A percentile compares a stretch with the other conserved stretches of the same genome.
These are phyloP conservation scores for Tetrastigma voinierianum DNA, from an alignment of 164 flowering plant species.

Conservation along the genomic window DNA sequence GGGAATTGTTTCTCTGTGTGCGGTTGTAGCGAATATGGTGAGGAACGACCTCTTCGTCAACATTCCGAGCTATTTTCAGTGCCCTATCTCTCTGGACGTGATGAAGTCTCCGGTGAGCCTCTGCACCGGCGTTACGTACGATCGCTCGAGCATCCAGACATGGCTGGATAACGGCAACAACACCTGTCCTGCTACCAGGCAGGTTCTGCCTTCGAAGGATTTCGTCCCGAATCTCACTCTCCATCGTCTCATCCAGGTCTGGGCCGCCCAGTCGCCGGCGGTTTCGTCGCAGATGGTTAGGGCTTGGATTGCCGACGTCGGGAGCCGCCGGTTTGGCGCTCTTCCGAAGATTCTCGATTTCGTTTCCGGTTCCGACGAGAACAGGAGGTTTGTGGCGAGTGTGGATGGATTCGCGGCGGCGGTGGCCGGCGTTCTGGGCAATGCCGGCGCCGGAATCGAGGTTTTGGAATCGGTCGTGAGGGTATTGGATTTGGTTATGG, in stretches of 20 bases:
- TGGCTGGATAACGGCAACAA: constrained; percentile 27
- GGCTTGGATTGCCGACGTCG: constrained; percentile 22
- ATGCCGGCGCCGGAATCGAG: constrained; percentile 9
- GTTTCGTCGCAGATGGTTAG: constrained; percentile 10
- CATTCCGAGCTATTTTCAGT: constrained; percentile 22
- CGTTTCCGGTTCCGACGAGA: constrained; percentile 13
- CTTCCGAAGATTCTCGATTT: constrained; percentile 14
- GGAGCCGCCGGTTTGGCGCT: constrained; percentile 8
- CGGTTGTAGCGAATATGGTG: constrained; percentile 1
- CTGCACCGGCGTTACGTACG: constrained; percentile 29
- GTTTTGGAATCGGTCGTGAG: constrained; percentile 12
- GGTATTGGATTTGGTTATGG: constrained; percentile 11
- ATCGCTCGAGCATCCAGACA: constrained; percentile 24
- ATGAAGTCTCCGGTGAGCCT: constrained; percentile 30
- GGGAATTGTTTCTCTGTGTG: background rate
- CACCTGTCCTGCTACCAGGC: constrained; percentile 26
- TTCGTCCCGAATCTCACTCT: constrained; percentile 27
- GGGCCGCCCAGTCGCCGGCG: constrained; percentile 13
- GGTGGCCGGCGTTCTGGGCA: constrained; percentile 10
- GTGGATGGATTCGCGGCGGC: constrained; percentile 10
- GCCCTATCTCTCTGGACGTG: constrained; percentile 29
- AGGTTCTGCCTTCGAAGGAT: constrained; percentile 10
- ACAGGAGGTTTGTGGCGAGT: constrained; percentile 13
- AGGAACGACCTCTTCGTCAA: constrained; percentile 14
- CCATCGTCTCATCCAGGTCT: constrained; percentile 23